Base-by-base conservation (phyloP, 371 early-diverging fungal genomes). In the Mortierella sp. region DNA sequence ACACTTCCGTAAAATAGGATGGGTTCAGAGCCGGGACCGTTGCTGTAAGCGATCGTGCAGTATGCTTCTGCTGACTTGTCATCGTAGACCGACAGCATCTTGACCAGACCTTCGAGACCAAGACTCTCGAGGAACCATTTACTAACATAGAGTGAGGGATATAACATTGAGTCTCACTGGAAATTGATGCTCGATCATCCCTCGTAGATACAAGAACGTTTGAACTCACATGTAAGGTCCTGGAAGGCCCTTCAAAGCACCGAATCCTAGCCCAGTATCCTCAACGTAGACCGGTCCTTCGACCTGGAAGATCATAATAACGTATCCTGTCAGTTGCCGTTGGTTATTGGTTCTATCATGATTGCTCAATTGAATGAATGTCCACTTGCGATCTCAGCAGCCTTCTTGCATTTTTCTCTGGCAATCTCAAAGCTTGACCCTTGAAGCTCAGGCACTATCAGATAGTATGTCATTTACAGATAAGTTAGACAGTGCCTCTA, bases 231-330 rank as follows among this genome's bases (percentile, higher is more conserved):
- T 92, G 71, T 95, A 95, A 13, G 95, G 92, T 5, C 95, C 95
- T 16, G 98, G 97, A 34, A 97, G 86, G 4, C 94, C 95, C 41
- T 94, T 91, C 80, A 97, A 80, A 19, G 97, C 96, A 63, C 92
- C 91, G 84, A 96, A 98, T 70, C 95, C 94, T 34, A 98, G 88
- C 37, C 90, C 87, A 12, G 97, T 97, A 81, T 98, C 98, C 81
- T 98, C 98, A 28, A 92, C 94, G 50, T 98, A 90, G 41, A 95
- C 96, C 37, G 96, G 93, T 4, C 91, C 88, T 45, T 90, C 81
- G 31, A 94, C 71, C 90, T 90, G 80, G n/a, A 56, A 6, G 44
- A 3, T 51, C 1, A 55, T 8, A 39, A 21, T 16, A 3, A 31
- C 14, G 28, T 47, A 39, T 39, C 39, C 14, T 39, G 39, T 39